These are phyloP conservation scores for Aegilops umbellulata DNA, from an alignment of 176 grass and related monocot species.

Conservation along the genomic window DNA sequence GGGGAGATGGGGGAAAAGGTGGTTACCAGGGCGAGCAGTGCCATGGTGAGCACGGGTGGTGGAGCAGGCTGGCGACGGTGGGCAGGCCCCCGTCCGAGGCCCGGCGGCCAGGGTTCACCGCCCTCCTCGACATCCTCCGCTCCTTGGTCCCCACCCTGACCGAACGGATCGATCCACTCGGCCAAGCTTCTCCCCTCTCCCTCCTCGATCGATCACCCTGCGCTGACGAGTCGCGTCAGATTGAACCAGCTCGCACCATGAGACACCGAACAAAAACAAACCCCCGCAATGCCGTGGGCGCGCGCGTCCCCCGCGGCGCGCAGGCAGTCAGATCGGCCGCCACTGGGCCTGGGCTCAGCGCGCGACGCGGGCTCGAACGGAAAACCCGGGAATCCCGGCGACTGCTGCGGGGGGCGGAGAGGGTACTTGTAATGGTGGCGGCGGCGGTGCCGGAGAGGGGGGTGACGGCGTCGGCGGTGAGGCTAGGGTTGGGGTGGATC, in stretches of 20 bases:
- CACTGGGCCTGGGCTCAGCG: too few relatives aligned
- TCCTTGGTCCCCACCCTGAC: background rate
- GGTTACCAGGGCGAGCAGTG: conserved; percentile 65
- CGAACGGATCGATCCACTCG: background rate
- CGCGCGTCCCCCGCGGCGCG: too few relatives aligned
- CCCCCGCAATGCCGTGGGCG: background rate
- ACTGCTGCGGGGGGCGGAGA: background rate
- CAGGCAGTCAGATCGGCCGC: background rate
- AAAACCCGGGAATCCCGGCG: background rate
- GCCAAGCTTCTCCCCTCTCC: background rate
- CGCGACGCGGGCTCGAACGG: background rate
- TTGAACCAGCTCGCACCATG: background rate
- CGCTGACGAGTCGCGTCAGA: background rate
- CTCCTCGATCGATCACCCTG: conserved; percentile 31
- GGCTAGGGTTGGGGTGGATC: conserved; percentile 40
- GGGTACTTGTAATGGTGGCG: conserved; percentile 33
- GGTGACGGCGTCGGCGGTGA: background rate
- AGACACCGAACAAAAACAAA: background rate
- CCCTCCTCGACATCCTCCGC: conserved; percentile 67
- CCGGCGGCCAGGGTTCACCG: conserved; percentile 75
- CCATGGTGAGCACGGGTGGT: conserved; percentile 69
- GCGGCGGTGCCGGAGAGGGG: background rate
- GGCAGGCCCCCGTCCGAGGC: conserved; percentile 54
- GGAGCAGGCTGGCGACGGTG: conserved; percentile 52
- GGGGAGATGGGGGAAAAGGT: background rate